phyloP scores from a whole-genome alignment of 1,139 yeast genomes.

The Taiozyma sp. region DNA sequence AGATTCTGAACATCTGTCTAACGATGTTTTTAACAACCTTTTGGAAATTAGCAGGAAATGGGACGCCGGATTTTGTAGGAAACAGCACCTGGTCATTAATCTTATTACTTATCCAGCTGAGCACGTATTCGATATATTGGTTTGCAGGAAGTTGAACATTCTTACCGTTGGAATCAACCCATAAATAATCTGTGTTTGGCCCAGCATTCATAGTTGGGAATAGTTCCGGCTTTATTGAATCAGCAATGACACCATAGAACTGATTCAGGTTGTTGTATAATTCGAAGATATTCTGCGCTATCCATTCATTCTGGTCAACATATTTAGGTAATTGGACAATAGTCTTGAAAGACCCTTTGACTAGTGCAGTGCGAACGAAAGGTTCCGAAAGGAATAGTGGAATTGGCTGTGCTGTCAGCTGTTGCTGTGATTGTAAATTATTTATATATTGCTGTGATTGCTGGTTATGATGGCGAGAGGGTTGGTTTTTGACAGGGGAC shows the following conservation, averaged over 20 bases:
- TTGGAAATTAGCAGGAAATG: conserved; percentile 83
- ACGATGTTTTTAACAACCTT: conserved; percentile 83
- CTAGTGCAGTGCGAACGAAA: conserved; percentile 88
- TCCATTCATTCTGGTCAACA: conserved; percentile 94
- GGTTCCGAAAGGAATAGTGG: conserved; percentile 89
- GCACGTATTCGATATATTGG: conserved; percentile 87
- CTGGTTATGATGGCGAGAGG: conserved; percentile 8
- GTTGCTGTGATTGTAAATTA: conserved; percentile 2
- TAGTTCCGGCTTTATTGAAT: conserved; percentile 82
- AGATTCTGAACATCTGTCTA: conserved; percentile 92
- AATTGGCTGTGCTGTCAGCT: conserved; percentile 15
- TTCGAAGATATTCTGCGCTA: conserved; percentile 89
- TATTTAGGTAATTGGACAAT: conserved; percentile 93
- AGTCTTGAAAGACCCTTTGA: conserved; percentile 95
- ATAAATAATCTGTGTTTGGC: conserved; percentile 81
- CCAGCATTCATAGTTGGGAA: conserved; percentile 97
- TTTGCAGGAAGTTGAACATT: conserved; percentile 86
- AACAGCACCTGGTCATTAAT: conserved; percentile 85
- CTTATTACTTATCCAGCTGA: conserved; percentile 86
- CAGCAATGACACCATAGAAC: conserved; percentile 84
- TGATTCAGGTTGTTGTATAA: conserved; percentile 81
- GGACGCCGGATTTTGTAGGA: conserved; percentile 91
- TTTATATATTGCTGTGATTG: conserved; percentile 7
- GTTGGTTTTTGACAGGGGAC: conserved; percentile 27
- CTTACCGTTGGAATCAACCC: conserved; percentile 80